These are phyloP conservation scores for Ceratobasidium sp. DNA, from an alignment of 1,284 basidiomycete genomes.

Conservation along the genomic window DNA sequence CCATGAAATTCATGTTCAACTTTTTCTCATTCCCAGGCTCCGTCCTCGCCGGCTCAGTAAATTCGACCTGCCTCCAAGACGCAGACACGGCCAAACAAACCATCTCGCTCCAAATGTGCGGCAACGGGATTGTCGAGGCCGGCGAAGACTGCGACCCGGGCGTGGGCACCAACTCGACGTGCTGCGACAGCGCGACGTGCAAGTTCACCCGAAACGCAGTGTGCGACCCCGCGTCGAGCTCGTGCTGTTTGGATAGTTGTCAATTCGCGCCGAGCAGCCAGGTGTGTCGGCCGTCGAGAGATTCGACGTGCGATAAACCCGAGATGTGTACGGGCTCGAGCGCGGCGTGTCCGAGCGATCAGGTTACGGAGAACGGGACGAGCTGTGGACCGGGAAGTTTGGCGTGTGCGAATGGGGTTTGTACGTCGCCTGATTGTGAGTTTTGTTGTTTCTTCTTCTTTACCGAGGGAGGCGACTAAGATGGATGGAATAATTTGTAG, in stretches of 20 bases:
- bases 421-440: slow-evolving; percentile 81
- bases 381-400: slow-evolving; percentile 75
- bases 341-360: slow-evolving; percentile 79
- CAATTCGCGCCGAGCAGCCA: slow-evolving; percentile 73
- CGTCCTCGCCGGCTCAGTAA: slow-evolving; percentile 55
- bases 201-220: slow-evolving; percentile 78
- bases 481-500: slow-evolving; percentile 56
- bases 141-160: slow-evolving; percentile 87
- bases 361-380: slow-evolving; percentile 76
- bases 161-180: slow-evolving; percentile 69
- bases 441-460: slow-evolving; percentile 51
- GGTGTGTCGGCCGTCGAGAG: slow-evolving; percentile 77
- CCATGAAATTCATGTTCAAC: background rate
- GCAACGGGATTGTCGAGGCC: slow-evolving; percentile 80
- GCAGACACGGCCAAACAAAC: slow-evolving; percentile 63
- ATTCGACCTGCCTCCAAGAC: slow-evolving; percentile 74
- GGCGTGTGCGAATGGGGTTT: slow-evolving; percentile 83
- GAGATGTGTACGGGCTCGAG: slow-evolving; percentile 83
- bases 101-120: slow-evolving; percentile 79
- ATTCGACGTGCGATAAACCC: slow-evolving; percentile 78
- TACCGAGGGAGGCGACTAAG: slow-evolving; percentile 3
- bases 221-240: slow-evolving; percentile 83
- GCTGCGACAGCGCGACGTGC: slow-evolving; percentile 85
- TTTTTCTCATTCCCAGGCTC: slow-evolving; percentile 11
- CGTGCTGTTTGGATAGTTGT: slow-evolving; percentile 83